Percentiles rank a stretch among this genome's conserved stretches.
These are phyloP conservation scores for Ananas comosus DNA, from an alignment of 176 grass and related monocot genomes.

Conservation along the genomic window DNA sequence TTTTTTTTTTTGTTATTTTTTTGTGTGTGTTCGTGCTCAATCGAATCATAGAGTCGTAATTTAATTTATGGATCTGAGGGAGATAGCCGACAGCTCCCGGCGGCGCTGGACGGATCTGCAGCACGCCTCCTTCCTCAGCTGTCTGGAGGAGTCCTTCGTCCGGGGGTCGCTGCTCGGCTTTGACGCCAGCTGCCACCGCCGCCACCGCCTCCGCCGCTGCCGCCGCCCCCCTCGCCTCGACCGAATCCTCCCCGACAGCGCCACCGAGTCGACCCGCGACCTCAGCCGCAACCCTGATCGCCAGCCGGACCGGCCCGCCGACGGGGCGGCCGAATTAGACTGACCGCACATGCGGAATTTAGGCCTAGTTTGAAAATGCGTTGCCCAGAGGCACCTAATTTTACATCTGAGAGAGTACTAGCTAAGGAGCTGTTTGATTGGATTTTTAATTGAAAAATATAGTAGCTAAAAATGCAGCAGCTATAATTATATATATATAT, in stretches of 20 bases:
- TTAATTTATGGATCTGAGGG: background rate
- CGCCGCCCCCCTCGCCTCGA: background rate
- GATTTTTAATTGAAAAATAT: no score
- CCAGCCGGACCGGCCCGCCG: background rate
- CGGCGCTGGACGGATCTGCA: constrained; percentile 10
- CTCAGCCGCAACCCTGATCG: no score
- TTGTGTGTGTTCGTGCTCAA: no score
- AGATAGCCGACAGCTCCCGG: background rate
- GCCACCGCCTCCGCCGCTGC: background rate
- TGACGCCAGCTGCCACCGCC: background rate
- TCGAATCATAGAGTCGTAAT: no score
- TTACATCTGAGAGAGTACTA: no score
- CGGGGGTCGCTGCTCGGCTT: background rate
- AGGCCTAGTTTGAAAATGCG: background rate
- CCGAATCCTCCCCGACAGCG: constrained; percentile 1
- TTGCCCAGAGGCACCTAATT: background rate
- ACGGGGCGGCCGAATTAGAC: no score
- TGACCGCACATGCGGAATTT: background rate
- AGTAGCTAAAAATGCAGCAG: no score
- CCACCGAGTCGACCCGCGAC: background rate
- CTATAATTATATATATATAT: no score
- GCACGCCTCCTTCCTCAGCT: constrained; percentile 14
- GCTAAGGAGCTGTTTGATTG: no score
- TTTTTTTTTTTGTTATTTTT: no score
- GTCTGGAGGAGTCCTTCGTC: constrained; percentile 11